Conservation (phyloP, 2,329 filamentous ascomycete genomes). For the Orbilia oligospora region DNA sequence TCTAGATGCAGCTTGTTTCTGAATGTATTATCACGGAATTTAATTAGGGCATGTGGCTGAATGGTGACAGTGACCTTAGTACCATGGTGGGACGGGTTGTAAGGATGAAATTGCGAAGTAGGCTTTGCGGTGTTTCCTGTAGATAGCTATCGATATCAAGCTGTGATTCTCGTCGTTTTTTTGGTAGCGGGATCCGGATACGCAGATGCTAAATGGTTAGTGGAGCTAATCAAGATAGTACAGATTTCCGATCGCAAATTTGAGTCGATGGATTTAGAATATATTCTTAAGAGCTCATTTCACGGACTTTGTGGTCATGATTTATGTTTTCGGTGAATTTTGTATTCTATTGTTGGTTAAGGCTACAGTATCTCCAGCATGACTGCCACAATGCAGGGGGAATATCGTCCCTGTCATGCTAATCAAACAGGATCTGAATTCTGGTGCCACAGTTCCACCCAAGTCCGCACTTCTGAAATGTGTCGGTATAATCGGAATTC, state of each 20-base stretch:
- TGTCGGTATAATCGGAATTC: background rate
- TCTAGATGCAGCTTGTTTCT: no score
- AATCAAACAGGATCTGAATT: background rate
- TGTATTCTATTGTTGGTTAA: conserved; percentile 5
- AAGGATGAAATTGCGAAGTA: background rate
- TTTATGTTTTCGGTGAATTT: background rate
- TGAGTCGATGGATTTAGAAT: no score
- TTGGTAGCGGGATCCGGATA: background rate
- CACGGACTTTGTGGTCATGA: background rate
- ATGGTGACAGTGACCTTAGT: background rate
- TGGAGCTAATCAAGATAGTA: background rate
- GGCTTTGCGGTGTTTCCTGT: background rate
- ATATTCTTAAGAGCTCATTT: no score
- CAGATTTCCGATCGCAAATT: no score
- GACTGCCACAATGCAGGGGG: background rate
- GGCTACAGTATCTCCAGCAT: background rate
- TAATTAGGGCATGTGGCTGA: background rate
- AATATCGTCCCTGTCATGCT: no score
- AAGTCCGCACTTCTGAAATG: background rate
- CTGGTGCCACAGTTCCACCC: conserved; percentile 11
- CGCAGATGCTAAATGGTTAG: background rate
- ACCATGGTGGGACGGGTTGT: background rate
- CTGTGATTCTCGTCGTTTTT: background rate
- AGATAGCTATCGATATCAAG: background rate
- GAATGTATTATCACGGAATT: background rate